Evolutionary conservation across 2,329 filamentous ascomycete genomes (phyloP).

Genomic region (Elsinoe necatrix): DNA sequence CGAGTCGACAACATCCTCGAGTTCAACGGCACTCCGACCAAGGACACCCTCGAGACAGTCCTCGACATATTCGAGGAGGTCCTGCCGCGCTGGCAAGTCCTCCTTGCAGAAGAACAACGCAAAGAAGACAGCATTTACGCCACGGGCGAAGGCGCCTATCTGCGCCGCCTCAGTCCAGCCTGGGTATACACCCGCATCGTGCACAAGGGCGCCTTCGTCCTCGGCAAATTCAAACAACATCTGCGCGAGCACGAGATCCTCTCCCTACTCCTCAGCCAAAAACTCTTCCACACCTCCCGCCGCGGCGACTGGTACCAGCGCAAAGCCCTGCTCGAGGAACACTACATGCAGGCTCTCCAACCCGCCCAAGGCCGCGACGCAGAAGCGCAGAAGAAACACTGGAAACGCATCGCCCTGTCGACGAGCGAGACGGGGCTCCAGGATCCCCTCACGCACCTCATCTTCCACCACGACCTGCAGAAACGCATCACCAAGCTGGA

Average conservation of each 20-base stretch:
- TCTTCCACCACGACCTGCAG: slow-evolving; percentile 85
- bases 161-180: slow-evolving; percentile 80
- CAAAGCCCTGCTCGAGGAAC: slow-evolving; percentile 87
- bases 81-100: slow-evolving; percentile 68
- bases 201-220: slow-evolving; percentile 72
- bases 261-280: slow-evolving; percentile 66
- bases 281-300: slow-evolving; percentile 74
- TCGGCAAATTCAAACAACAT: slow-evolving; percentile 76
- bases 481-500: slow-evolving; percentile 91
- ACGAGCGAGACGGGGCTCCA: slow-evolving; percentile 85
- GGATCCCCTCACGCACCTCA: slow-evolving; percentile 80
- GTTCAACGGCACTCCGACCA: slow-evolving; percentile 61
- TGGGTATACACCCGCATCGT: slow-evolving; percentile 91
- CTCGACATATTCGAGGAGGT: slow-evolving; percentile 64
- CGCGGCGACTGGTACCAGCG: slow-evolving; percentile 93
- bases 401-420: slow-evolving; percentile 64
- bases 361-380: slow-evolving; percentile 40
- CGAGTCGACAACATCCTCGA: slow-evolving; percentile 75
- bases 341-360: slow-evolving; percentile 69
- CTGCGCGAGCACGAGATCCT: slow-evolving; percentile 66
- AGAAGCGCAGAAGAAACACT: slow-evolving; percentile 67
- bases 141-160: slow-evolving; percentile 76
- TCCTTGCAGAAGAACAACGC: slow-evolving; percentile 64
- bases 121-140: slow-evolving; percentile 74
- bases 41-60: slow-evolving; percentile 57